Percentiles rank a stretch among this genome's conserved stretches.
Conservation (phyloP, 2,329 filamentous ascomycete species). For the Zasmidium cellare region DNA sequence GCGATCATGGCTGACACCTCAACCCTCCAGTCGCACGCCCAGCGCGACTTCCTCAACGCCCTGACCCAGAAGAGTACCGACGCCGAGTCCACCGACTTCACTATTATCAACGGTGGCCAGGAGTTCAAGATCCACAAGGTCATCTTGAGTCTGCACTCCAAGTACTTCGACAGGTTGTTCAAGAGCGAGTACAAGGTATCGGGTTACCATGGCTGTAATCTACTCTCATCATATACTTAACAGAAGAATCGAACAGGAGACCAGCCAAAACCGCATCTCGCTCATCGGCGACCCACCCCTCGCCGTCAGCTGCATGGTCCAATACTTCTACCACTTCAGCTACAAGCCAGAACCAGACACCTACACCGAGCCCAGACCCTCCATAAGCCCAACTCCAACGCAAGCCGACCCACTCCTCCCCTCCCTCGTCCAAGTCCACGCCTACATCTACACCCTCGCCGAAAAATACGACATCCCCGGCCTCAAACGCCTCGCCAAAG, state of each 20-base stretch:
- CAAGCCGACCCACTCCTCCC: neutral
- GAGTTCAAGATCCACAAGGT: neutral
- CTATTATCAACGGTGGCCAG: slow-evolving; percentile 3
- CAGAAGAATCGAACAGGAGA: too few species aligned
- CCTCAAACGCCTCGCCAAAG: slow-evolving; percentile 8
- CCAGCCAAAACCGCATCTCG: neutral
- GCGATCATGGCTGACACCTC: neutral
- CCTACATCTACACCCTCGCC: slow-evolving; percentile 13
- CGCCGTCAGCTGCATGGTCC: slow-evolving; percentile 1
- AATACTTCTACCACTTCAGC: slow-evolving; percentile 6
- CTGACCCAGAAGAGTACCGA: neutral
- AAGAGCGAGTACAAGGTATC: neutral
- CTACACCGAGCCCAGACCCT: too few species aligned
- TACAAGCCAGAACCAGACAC: neutral
- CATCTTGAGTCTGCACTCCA: slow-evolving; percentile 1
- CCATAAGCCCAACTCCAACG: too few species aligned
- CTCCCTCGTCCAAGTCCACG: neutral
- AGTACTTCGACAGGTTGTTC: slow-evolving; percentile 2
- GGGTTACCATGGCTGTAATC: too few species aligned
- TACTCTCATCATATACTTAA: too few species aligned
- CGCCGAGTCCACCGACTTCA: slow-evolving; percentile 1
- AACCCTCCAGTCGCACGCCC: neutral
- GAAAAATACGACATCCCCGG: slow-evolving; percentile 9
- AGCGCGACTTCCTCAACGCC: neutral
- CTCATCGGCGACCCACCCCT: neutral